Conservation (phyloP, 768 basidiomycete species). For the Collybiopsis luxurians region DNA sequence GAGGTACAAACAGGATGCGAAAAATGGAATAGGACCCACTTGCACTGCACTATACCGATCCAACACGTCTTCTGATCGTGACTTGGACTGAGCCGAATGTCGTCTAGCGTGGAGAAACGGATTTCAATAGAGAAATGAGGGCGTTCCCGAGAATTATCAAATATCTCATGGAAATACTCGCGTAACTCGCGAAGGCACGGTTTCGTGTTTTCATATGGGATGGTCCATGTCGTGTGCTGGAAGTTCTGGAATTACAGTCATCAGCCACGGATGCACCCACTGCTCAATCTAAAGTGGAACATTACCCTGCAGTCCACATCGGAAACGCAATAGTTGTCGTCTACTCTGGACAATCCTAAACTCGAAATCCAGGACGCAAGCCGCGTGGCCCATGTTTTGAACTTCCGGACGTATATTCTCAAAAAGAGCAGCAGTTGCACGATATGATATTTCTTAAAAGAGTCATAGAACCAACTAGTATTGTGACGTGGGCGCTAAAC, state of each 20-base stretch:
- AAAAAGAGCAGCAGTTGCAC: conserved; percentile 83
- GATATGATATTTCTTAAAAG: conserved; percentile 74
- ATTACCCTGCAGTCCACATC: conserved; percentile 91
- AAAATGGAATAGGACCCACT: no score
- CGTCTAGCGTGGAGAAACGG: conserved; percentile 82
- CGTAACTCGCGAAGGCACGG: conserved; percentile 71
- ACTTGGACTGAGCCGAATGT: conserved; percentile 93
- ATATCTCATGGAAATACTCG: conserved; percentile 68
- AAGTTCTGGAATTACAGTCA: conserved; percentile 63
- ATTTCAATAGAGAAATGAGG: conserved; percentile 95
- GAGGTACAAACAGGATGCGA: conserved; percentile 24
- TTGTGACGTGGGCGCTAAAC: conserved; percentile 20
- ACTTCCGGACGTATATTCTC: conserved; percentile 56
- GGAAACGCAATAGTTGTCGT: conserved; percentile 81
- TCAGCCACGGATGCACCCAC: conserved; percentile 8
- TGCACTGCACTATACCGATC: conserved; percentile 98
- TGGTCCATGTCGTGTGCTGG: conserved; percentile 93
- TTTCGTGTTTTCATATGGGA: conserved; percentile 68
- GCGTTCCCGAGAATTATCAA: conserved; percentile 59
- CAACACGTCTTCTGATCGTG: conserved; percentile 78
- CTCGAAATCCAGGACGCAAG: conserved; percentile 69
- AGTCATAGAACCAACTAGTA: conserved; percentile 67
- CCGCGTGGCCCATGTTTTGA: conserved; percentile 64
- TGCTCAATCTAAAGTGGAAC: conserved; percentile 10
- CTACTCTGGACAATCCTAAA: conserved; percentile 54